Evolutionary conservation across 768 basidiomycete genomes (phyloP).

Genomic region (Porpolomopsis calyptriformis): DNA sequence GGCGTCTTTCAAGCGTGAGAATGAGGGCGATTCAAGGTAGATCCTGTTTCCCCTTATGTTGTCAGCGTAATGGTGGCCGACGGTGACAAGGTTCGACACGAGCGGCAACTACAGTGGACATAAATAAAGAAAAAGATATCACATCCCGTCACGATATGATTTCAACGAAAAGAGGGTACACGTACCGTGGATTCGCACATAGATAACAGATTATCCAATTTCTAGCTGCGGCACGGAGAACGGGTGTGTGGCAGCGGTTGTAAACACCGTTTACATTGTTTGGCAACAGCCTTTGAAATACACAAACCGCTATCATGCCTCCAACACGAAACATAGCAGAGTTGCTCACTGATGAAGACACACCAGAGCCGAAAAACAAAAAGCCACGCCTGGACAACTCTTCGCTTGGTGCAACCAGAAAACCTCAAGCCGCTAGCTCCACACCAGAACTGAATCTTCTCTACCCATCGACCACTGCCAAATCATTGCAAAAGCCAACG

Average conservation of each 20-base stretch:
- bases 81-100: too few species aligned
- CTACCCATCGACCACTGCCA: slow-evolving; percentile 12
- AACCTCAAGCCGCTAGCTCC: neutral
- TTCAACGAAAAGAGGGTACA: too few species aligned
- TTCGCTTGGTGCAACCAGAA: neutral
- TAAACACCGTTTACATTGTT: neutral
- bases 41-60: too few species aligned
- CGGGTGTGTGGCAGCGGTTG: neutral
- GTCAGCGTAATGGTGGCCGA: too few species aligned
- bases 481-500: slow-evolving; percentile 10
- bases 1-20: too few species aligned
- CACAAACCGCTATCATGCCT: neutral
- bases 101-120: too few species aligned
- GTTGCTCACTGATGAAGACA: slow-evolving; percentile 7
- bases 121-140: too few species aligned
- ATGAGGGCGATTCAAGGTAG: too few species aligned
- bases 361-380: neutral
- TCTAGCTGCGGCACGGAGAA: too few species aligned
- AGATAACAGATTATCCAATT: too few species aligned
- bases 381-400: neutral
- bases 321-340: slow-evolving; percentile 14
- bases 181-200: too few species aligned
- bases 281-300: neutral
- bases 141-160: too few species aligned
- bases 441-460: slow-evolving; percentile 1